Conservation (phyloP, 129 eudicot genomes). For the Silybum marianum region DNA sequence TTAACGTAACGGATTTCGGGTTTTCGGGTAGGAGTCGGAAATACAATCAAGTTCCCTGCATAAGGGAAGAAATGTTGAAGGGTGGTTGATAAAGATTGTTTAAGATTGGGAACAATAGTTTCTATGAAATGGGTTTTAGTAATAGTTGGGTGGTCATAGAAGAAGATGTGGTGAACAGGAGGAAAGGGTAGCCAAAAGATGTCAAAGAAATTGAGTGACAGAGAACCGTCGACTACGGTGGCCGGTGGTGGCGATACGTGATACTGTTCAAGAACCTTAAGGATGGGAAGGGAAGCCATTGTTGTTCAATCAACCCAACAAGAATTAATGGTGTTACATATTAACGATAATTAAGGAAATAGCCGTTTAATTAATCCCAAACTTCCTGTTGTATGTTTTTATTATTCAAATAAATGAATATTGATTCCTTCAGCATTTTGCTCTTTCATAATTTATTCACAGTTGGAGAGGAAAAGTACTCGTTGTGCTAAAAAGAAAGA, state of each 20-base stretch:
- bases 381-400: too few relatives aligned
- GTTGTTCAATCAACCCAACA: too few relatives aligned
- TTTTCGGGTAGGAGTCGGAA: neutral
- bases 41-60: slow-evolving; percentile 30
- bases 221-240: slow-evolving; percentile 14
- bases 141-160: slow-evolving; percentile 28
- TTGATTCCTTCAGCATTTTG: too few relatives aligned
- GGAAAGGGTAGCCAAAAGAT: slow-evolving; percentile 34
- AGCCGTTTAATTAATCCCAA: too few relatives aligned
- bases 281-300: neutral
- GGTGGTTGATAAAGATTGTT: slow-evolving; percentile 35
- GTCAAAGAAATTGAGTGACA: slow-evolving; percentile 39
- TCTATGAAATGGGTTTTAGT: slow-evolving; percentile 26
- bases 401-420: too few relatives aligned
- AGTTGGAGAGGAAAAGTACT: too few relatives aligned
- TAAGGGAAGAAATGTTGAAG: slow-evolving; percentile 39
- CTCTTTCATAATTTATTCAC: too few relatives aligned
- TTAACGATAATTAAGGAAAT: too few relatives aligned
- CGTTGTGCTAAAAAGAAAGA: too few relatives aligned
- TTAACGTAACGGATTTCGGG: slow-evolving; percentile 5
- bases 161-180: slow-evolving; percentile 36
- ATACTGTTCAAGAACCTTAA: slow-evolving; percentile 18
- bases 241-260: slow-evolving; percentile 34
- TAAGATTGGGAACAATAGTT: slow-evolving; percentile 37
- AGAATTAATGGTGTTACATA: too few relatives aligned